Conservation (phyloP, 495 filamentous ascomycete genomes). For the Cairneyella variabilis region DNA sequence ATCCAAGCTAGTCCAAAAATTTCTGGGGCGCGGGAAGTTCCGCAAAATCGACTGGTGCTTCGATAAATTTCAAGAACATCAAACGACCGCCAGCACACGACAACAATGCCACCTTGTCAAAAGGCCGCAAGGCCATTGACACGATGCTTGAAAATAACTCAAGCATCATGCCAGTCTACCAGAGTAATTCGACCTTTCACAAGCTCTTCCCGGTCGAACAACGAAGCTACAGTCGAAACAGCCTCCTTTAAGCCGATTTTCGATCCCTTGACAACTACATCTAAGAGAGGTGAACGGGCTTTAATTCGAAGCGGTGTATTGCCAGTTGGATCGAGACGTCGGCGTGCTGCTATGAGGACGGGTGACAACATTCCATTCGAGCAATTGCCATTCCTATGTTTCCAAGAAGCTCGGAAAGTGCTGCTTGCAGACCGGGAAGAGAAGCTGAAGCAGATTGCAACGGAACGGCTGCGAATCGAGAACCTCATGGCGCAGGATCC, state of each 20-base stretch:
- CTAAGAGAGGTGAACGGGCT: conserved; percentile 52
- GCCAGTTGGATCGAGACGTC: conserved; percentile 76
- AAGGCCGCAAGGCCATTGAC: conserved; percentile 63
- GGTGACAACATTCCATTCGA: conserved; percentile 80
- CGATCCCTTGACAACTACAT: conserved; percentile 33
- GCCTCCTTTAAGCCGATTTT: conserved; percentile 26
- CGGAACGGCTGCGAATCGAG: conserved; percentile 45
- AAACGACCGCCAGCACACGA: conserved; percentile 23
- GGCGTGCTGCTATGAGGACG: conserved; percentile 68
- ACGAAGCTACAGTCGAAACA: conserved; percentile 34
- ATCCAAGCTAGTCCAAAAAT: conserved; percentile 18
- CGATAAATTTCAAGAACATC: conserved; percentile 19
- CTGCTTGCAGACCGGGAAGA: conserved; percentile 75
- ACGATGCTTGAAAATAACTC: conserved; percentile 54
- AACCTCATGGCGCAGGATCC: conserved; percentile 54
- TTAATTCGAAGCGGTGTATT: conserved; percentile 53
- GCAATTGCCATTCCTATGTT: conserved; percentile 91
- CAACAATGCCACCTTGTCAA: conserved; percentile 64
- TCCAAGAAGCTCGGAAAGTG: conserved; percentile 89
- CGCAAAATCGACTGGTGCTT: conserved; percentile 15
- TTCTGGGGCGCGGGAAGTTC: conserved; percentile 21
- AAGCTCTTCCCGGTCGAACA: conserved; percentile 34
- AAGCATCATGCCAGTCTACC: conserved; percentile 29
- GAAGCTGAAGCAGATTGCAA: conserved; percentile 66
- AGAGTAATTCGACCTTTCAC: conserved; percentile 43